Evolutionary conservation across 164 flowering plant species (phyloP), one percentile per base, ranked within the genome.

Genomic region (Pachysandra terminalis): DNA sequence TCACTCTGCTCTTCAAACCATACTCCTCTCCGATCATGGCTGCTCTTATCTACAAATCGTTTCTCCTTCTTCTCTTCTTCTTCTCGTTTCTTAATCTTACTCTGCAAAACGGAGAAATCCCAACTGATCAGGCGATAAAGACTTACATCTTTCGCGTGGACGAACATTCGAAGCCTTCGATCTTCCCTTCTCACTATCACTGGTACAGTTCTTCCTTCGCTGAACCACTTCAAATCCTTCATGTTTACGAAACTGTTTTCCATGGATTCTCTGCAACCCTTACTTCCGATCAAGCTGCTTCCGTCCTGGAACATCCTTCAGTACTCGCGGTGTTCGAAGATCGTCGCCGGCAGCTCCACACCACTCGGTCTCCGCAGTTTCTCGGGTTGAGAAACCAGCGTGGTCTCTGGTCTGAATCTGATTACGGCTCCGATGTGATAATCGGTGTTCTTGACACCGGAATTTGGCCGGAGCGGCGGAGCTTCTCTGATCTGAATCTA

Each of bases 321-420:
- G 80, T 90, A 1, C 90, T 95, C 63, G 91, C 91, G 14, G 78
- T 73, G 3, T 79, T 95, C 62, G 87, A 83, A 71, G 99, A 95
- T 74, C 85, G 80, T 10, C 84, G 87, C 21, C 82, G 96, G 19
- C 66, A 78, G 9, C 94, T 92, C 57, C 97, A 95, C 85, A 95
- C 99, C 62, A 95, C 99, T 0, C 85, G 99, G 35, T 95, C 99
- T n/a, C 99, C 99, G 8, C 97, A 95, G 75, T 95, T 92, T 62
- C 81, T 95, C 4, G 97, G 97, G 12, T 82, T 95, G 2, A 68
- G 95, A 9, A 89, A 81, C 78, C 94, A 89, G 75, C 76, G 66
- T 0, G 97, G 97, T 0, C 83, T 95, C n/a, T 95, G 97, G 97
- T 88, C 98, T 1, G 94, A 87, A 0, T 89, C 99, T 21, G 92